These are phyloP conservation scores for Rhizopus stolonifer DNA, from an alignment of 371 early-diverging fungal genomes.

Conservation along the genomic window DNA sequence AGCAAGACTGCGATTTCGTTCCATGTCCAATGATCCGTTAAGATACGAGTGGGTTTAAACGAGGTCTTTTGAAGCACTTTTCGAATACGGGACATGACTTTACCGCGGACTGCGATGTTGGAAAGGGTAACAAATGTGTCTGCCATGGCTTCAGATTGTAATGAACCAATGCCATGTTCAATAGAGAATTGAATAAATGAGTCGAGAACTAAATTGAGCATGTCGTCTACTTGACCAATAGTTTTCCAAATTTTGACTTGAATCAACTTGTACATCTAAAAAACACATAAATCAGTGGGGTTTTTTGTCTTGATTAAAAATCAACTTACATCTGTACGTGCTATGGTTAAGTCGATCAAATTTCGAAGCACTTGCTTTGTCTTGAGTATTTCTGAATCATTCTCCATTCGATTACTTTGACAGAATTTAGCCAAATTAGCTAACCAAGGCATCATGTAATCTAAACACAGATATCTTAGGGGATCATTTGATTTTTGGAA, in stretches of 20 bases:
- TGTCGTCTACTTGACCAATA: constrained; percentile 77
- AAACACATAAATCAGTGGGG: too few species aligned
- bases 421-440: constrained; percentile 72
- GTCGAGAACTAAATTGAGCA: constrained; percentile 81
- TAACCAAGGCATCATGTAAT: constrained; percentile 92
- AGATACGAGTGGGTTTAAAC: constrained; percentile 64
- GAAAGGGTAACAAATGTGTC: constrained; percentile 87
- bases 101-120: constrained; percentile 78
- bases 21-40: constrained; percentile 86
- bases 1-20: constrained; percentile 84
- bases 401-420: constrained; percentile 46
- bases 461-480: constrained; percentile 78
- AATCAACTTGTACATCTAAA: constrained; percentile 75
- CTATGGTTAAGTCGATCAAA: constrained; percentile 82
- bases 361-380: constrained; percentile 74
- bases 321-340: constrained; percentile 72
- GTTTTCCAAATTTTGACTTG: constrained; percentile 87
- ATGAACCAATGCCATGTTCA: constrained; percentile 78
- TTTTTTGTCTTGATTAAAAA: too few species aligned
- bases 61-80: constrained; percentile 75
- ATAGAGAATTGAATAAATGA: constrained; percentile 77
- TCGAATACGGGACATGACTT: constrained; percentile 77
- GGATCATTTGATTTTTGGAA: constrained; percentile 78
- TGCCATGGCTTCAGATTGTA: constrained; percentile 82
- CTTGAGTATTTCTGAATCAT: constrained; percentile 54